phyloP scores from a whole-genome alignment of 208 protist genomes.

The Jaenimonas drosophilae region DNA sequence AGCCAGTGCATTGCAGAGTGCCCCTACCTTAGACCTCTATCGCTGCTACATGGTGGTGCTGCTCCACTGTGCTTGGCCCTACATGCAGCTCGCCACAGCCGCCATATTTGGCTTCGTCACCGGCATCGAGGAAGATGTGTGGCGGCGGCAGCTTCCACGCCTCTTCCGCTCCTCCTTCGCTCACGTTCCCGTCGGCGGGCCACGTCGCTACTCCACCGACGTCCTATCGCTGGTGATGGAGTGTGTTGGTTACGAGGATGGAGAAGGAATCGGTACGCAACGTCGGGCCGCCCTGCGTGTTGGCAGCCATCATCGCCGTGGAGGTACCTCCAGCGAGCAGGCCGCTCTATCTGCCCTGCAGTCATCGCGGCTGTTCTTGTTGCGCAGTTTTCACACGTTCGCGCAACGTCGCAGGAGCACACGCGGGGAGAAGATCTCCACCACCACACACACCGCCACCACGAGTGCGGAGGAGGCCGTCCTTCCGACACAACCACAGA shows the following conservation, averaged over 20 bases:
- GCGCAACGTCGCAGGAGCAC: too few relatives aligned
- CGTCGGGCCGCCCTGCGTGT: not conserved
- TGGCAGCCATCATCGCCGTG: not conserved
- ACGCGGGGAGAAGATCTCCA: too few relatives aligned
- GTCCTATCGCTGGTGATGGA: conserved; percentile 69
- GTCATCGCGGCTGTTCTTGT: conserved; percentile 52
- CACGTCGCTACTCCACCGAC: conserved; percentile 43
- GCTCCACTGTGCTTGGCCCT: conserved; percentile 66
- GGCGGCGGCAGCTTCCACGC: conserved; percentile 53
- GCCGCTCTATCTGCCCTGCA: conserved; percentile 23
- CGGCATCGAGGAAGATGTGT: conserved; percentile 44
- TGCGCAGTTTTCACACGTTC: conserved; percentile 49
- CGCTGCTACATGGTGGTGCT: conserved; percentile 70
- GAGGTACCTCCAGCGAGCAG: not conserved
- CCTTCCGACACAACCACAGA: too few relatives aligned
- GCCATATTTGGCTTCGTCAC: conserved; percentile 66
- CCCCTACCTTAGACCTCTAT: conserved; percentile 58
- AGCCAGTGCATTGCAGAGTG: conserved; percentile 51
- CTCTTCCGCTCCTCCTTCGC: conserved; percentile 78
- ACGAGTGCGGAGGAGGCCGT: too few relatives aligned
- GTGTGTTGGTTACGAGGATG: conserved; percentile 51
- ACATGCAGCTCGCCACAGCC: conserved; percentile 55
- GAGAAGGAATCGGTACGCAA: not conserved
- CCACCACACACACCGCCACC: too few relatives aligned
- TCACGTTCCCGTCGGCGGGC: conserved; percentile 34